Evolutionary conservation across 768 basidiomycete genomes (phyloP), one percentile per base, ranked within the genome.

Genomic region (Clavulina sp.): DNA sequence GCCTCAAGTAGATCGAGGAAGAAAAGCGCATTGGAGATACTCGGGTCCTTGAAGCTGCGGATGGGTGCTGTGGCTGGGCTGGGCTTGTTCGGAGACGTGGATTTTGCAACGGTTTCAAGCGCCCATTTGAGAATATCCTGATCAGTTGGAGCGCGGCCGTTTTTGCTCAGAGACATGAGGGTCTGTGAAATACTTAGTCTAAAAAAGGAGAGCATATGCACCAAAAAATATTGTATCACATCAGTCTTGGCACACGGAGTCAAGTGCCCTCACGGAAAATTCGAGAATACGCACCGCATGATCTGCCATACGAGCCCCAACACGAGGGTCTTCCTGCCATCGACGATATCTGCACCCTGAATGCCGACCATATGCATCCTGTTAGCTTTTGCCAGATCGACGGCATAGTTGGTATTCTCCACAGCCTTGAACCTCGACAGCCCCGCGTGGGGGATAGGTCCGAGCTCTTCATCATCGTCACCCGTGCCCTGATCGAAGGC

Each of bases 221-320:
- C 84, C 86, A 70, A 91, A 96, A 95, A 49, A 95, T 70, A 61
- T 97, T n/a, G n/a, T n/a, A n/a, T n/a, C n/a, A n/a, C n/a, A n/a
- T n/a, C n/a, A n/a, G n/a, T n/a, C n/a, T n/a, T n/a, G n/a, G n/a
- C n/a, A n/a, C n/a, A n/a, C n/a, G n/a, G n/a, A n/a, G n/a, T n/a
- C n/a, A n/a, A n/a, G n/a, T n/a, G n/a, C n/a, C n/a, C n/a, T n/a
- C n/a, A n/a, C n/a, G n/a, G n/a, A n/a, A n/a, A 46, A 50, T 31
- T 32, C 41, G 30, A 40, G 16, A 43, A 19, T 19, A 66, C 75
- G 32, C 46, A 84, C 84, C 86, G 71, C 92, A 96, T 96, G 50
- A 95, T 70, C 61, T 97, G 95, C 95, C 95, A 99, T 0, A 96
- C 91, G 32, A 96, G 75, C 29, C 93, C 95, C 28, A 99, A 76